These are phyloP conservation scores for Oryza brachyantha DNA, from an alignment of 176 grass and related monocot species.

Conservation along the genomic window DNA sequence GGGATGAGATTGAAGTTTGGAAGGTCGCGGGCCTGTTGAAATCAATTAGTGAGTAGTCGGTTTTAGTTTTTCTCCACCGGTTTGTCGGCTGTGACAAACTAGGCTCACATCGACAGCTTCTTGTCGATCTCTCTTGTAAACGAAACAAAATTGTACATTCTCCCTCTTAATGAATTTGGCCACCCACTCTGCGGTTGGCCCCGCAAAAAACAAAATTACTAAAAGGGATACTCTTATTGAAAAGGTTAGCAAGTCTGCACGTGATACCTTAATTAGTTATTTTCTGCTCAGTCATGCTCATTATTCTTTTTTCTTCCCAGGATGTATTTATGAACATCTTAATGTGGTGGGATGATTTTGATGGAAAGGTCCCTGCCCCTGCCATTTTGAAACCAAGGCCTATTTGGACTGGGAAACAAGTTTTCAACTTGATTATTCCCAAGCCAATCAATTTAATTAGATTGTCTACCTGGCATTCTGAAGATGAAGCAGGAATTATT, in stretches of 20 bases:
- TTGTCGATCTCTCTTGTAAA: too few species aligned
- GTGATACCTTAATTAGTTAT: conserved; percentile 16
- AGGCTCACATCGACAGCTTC: too few species aligned
- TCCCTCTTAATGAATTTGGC: too few species aligned
- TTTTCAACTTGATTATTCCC: conserved; percentile 98
- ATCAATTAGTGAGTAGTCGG: too few species aligned
- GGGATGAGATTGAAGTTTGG: too few species aligned
- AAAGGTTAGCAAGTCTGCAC: conserved; percentile 51
- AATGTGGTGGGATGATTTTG: conserved; percentile 99
- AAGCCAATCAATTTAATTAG: conserved; percentile 95
- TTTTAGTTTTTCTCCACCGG: too few species aligned
- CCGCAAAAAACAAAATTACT: too few species aligned
- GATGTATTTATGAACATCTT: conserved; percentile 99
- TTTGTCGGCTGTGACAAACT: too few species aligned
- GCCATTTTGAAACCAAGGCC: conserved; percentile 91
- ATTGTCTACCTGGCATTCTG: conserved; percentile 81
- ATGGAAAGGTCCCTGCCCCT: conserved; percentile 95
- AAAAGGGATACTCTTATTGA: conserved; percentile 97
- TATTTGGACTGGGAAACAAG: conserved; percentile 96
- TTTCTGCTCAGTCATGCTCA: conserved; percentile 14
- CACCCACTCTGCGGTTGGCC: too few species aligned
- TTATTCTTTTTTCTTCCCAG: conserved; percentile 39
- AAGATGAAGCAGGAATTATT: conserved; percentile 77
- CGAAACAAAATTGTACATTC: too few species aligned
- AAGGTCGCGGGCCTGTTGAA: too few species aligned